These are phyloP conservation scores for Arthroderma uncinatum DNA, from an alignment of 2,329 filamentous ascomycete species.

Conservation along the genomic window DNA sequence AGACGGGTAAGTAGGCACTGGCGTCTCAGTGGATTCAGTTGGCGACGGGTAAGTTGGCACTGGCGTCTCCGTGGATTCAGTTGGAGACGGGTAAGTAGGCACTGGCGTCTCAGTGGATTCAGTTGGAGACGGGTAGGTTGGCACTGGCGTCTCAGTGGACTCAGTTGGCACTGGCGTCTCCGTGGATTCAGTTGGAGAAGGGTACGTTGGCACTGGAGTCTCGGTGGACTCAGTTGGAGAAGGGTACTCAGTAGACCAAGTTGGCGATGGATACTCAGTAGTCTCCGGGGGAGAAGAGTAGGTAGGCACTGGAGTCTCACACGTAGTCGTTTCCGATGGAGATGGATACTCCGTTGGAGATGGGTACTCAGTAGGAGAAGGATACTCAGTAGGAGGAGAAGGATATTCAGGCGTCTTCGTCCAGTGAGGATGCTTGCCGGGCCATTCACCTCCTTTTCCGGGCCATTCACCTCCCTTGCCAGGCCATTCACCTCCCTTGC, in stretches of 20 bases:
- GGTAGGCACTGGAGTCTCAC: background rate
- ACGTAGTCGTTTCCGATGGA: constrained; percentile 11
- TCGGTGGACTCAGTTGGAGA: background rate
- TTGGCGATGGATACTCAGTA: background rate
- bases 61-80: background rate
- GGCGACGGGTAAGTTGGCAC: background rate
- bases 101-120: background rate
- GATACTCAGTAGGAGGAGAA: too few relatives aligned
- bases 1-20: background rate
- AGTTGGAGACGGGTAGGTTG: background rate
- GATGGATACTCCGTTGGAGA: background rate
- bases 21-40: background rate
- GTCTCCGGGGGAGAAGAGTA: background rate
- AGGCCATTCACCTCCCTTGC: background rate
- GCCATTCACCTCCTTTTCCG: too few relatives aligned
- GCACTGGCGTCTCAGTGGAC: background rate
- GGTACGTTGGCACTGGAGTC: background rate
- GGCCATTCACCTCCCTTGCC: too few relatives aligned
- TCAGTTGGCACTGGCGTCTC: background rate
- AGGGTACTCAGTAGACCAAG: background rate
- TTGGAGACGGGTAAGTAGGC: background rate
- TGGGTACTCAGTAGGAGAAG: constrained; percentile 7
- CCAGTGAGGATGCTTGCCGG: too few relatives aligned
- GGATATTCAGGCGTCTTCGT: too few relatives aligned
- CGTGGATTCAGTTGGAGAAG: background rate